Conservation (phyloP, 306 rosid genomes). For the Senna tora region DNA sequence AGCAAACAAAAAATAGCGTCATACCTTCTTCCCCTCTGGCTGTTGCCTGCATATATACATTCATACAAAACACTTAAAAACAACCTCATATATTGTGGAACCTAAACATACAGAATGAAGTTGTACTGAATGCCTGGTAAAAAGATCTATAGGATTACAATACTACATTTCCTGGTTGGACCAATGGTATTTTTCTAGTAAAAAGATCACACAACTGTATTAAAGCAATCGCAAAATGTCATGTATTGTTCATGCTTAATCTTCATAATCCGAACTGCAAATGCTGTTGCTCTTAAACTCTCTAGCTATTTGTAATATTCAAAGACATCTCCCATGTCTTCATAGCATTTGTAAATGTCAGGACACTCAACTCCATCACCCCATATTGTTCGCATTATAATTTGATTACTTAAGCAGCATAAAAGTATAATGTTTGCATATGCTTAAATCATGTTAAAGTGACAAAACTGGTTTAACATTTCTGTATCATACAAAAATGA, state of each 20-base stretch:
- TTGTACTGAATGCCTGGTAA: background rate
- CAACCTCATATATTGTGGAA: slow-evolving; percentile 1
- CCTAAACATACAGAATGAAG: slow-evolving; percentile 1
- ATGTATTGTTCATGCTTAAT: background rate
- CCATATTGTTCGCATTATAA: background rate
- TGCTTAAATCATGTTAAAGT: background rate
- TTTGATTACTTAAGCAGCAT: slow-evolving; percentile 6
- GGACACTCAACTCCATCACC: slow-evolving; percentile 25
- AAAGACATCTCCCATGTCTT: background rate
- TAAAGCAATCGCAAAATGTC: slow-evolving; percentile 23
- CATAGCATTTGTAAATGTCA: background rate
- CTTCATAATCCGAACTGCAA: slow-evolving; percentile 23
- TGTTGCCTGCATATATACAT: slow-evolving; percentile 55
- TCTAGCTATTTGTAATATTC: background rate
- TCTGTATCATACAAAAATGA: background rate
- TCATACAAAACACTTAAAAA: slow-evolving; percentile 7
- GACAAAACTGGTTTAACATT: background rate
- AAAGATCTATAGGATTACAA: background rate
- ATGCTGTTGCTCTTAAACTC: slow-evolving; percentile 13
- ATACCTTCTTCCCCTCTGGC: slow-evolving; percentile 78
- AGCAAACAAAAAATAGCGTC: slow-evolving; percentile 78
- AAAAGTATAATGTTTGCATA: background rate
- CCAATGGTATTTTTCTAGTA: background rate
- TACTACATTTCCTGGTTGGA: slow-evolving; percentile 15
- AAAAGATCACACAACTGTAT: background rate